Percentiles rank a stretch among this genome's conserved stretches.
These are phyloP conservation scores for Pyrenophora teres DNA, from an alignment of 2,329 filamentous ascomycete species.

Conservation along the genomic window DNA sequence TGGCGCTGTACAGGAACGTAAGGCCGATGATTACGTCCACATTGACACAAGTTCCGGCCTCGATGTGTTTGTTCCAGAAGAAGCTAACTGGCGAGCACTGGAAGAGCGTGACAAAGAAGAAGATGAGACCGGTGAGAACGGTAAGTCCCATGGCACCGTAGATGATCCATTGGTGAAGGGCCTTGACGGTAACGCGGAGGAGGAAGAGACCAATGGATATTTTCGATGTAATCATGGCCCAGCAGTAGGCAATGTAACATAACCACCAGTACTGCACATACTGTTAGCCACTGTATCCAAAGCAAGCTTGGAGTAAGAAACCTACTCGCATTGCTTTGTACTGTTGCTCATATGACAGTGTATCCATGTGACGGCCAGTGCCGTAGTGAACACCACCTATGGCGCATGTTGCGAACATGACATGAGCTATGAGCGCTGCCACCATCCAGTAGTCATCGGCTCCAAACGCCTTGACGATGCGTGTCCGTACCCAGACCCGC, in stretches of 20 bases:
- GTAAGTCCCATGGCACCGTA: constrained; percentile 43
- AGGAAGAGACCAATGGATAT: constrained; percentile 44
- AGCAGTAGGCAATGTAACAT: constrained; percentile 42
- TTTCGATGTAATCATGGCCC: constrained; percentile 41
- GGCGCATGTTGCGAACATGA: constrained; percentile 40
- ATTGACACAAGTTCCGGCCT: constrained; percentile 50
- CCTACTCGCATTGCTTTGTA: constrained; percentile 38
- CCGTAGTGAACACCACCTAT: constrained; percentile 40
- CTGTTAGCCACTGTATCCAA: neutral
- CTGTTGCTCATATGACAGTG: constrained; percentile 28
- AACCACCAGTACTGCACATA: constrained; percentile 41
- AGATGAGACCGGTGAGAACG: constrained; percentile 45
- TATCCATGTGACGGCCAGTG: constrained; percentile 39
- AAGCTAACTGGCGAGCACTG: constrained; percentile 57
- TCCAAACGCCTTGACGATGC: constrained; percentile 47
- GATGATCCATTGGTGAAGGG: constrained; percentile 44
- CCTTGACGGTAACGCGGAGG: constrained; percentile 39
- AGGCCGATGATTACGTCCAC: constrained; percentile 49
- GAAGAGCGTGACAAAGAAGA: constrained; percentile 56
- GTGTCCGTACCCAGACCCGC: constrained; percentile 49
- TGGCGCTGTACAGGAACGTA: constrained; percentile 54
- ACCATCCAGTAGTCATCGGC: constrained; percentile 45
- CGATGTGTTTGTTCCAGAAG: constrained; percentile 55
- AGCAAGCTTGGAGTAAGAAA: neutral
- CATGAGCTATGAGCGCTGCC: constrained; percentile 29